These are phyloP conservation scores for Pyrus bretschneideri DNA, from an alignment of 306 rosid species.

Conservation along the genomic window DNA sequence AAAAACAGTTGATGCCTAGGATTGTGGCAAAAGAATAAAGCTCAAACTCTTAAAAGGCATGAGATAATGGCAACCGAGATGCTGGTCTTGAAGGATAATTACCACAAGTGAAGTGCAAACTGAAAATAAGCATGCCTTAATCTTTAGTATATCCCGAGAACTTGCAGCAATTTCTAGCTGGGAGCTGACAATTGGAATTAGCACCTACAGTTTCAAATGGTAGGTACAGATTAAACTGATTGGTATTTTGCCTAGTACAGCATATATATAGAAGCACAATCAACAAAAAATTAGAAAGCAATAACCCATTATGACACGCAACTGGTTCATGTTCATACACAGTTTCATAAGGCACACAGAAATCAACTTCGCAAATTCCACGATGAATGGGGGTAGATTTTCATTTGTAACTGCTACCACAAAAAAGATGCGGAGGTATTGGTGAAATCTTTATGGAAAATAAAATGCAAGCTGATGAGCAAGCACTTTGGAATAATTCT, in stretches of 20 bases:
- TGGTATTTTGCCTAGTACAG: neutral
- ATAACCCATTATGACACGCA: neutral
- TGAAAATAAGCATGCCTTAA: slow-evolving; percentile 74
- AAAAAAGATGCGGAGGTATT: neutral
- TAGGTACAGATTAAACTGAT: slow-evolving; percentile 12
- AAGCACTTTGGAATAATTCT: neutral
- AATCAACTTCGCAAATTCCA: neutral
- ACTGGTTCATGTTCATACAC: neutral
- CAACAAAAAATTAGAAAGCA: neutral
- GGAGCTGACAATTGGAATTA: slow-evolving; percentile 50
- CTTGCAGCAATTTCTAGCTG: slow-evolving; percentile 44
- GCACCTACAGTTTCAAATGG: slow-evolving; percentile 44
- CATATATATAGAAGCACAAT: neutral
- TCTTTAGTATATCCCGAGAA: slow-evolving; percentile 38
- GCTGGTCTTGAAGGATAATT: slow-evolving; percentile 14
- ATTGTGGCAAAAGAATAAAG: slow-evolving; percentile 8
- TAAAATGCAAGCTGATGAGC: neutral
- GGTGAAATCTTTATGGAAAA: neutral
- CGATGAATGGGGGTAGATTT: neutral
- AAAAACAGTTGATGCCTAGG: slow-evolving; percentile 10
- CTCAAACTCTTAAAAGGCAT: slow-evolving; percentile 4
- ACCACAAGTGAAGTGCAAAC: slow-evolving; percentile 83
- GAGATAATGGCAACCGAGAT: slow-evolving; percentile 6
- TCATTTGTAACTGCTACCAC: neutral
- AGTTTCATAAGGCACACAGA: neutral